Evolutionary conservation across 2,329 filamentous ascomycete species (phyloP).

Genomic region (Aureobasidium namibiae): DNA sequence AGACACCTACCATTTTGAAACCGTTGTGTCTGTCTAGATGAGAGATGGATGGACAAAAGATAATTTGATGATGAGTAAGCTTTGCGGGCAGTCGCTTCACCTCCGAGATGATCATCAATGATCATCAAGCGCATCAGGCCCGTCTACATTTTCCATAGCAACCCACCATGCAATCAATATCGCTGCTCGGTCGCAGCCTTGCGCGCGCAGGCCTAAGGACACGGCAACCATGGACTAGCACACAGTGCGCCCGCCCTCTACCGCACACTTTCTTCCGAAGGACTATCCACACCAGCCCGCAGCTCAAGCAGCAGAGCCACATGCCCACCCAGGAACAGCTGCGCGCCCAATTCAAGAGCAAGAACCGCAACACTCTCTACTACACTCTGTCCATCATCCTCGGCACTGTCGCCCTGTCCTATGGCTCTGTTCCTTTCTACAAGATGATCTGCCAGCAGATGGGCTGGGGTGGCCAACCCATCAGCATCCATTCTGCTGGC

Average conservation of each 20-base stretch:
- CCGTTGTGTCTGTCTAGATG: neutral
- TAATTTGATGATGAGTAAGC: conserved; percentile 13
- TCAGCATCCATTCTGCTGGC: conserved; percentile 57
- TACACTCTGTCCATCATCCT: conserved; percentile 71
- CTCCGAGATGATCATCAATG: too few species aligned
- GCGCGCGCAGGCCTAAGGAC: conserved; percentile 9
- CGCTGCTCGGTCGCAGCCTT: neutral
- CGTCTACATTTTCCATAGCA: neutral
- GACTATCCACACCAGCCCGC: conserved; percentile 25
- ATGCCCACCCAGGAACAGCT: conserved; percentile 56
- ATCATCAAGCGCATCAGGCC: conserved; percentile 12
- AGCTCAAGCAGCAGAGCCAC: conserved; percentile 21
- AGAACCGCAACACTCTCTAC: conserved; percentile 61
- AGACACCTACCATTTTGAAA: conserved; percentile 28
- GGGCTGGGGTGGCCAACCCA: conserved; percentile 86
- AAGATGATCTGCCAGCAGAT: conserved; percentile 79
- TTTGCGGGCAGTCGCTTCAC: conserved; percentile 15
- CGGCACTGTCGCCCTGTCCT: conserved; percentile 70
- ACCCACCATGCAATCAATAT: conserved; percentile 17
- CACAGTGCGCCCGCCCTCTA: conserved; percentile 26
- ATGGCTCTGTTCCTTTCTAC: conserved; percentile 78
- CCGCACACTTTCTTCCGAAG: conserved; percentile 21
- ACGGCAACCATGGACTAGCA: conserved; percentile 30
- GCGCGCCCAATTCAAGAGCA: conserved; percentile 54
- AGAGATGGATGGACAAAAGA: neutral